These are phyloP conservation scores for Saccharomycopsis amapae DNA, from an alignment of 805 yeast genomes.

Conservation along the genomic window DNA sequence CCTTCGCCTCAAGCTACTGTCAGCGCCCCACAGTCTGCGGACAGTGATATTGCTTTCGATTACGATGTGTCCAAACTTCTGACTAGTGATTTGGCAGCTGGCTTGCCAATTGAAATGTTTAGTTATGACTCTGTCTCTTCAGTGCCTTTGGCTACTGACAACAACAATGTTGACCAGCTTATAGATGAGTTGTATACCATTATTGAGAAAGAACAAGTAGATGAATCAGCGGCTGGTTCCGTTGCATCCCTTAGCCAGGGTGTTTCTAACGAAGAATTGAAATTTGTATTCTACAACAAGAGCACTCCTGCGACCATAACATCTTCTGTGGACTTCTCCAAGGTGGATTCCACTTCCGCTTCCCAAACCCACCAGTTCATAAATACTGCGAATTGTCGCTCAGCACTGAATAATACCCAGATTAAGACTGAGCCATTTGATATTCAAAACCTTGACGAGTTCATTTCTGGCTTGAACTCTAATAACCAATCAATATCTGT, in stretches of 20 bases:
- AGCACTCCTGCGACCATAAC: too few species aligned
- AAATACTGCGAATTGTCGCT: slow-evolving; percentile 9
- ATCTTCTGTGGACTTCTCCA: neutral
- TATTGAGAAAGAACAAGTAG: neutral
- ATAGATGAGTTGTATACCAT: slow-evolving; percentile 2
- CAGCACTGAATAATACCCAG: slow-evolving; percentile 4
- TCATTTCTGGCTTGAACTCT: neutral
- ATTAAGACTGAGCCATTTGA: too few species aligned
- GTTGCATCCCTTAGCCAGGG: neutral
- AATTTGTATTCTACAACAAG: neutral
- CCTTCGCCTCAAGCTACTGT: too few species aligned
- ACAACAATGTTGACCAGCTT: too few species aligned
- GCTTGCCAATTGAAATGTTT: too few species aligned
- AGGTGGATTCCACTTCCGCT: neutral
- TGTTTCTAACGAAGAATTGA: neutral
- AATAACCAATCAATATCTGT: neutral
- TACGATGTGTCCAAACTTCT: too few species aligned
- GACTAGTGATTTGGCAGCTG: too few species aligned
- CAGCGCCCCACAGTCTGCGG: too few species aligned
- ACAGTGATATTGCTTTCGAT: too few species aligned
- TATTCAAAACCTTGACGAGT: too few species aligned
- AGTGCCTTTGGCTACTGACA: neutral
- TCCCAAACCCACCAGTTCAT: slow-evolving; percentile 4
- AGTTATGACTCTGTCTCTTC: neutral
- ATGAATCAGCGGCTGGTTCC: neutral